Evolutionary conservation across 305 asterid species (phyloP).

Genomic region (Fraxinus floribunda): DNA sequence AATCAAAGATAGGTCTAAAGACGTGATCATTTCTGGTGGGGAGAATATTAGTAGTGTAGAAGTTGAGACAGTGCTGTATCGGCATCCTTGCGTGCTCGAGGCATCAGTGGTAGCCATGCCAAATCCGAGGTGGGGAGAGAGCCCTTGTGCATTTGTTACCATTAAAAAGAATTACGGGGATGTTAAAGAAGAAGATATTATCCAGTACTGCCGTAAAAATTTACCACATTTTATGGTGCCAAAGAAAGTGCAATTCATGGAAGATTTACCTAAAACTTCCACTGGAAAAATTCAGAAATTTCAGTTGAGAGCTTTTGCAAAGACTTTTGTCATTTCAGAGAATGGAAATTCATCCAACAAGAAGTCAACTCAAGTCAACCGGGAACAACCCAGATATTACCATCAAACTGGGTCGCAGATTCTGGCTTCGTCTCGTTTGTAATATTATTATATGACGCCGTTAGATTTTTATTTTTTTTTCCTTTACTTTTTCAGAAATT

Average conservation of each 20-base stretch:
- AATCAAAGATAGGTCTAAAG: constrained; percentile 75
- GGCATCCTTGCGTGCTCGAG: constrained; percentile 51
- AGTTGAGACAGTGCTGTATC: constrained; percentile 57
- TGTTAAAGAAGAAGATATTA: constrained; percentile 43
- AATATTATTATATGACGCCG: neutral
- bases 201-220: constrained; percentile 49
- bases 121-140: constrained; percentile 77
- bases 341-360: constrained; percentile 3
- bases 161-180: constrained; percentile 15
- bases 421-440: constrained; percentile 52
- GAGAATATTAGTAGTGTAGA: constrained; percentile 85
- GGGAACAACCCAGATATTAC: constrained; percentile 21
- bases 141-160: constrained; percentile 69
- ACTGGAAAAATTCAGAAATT: constrained; percentile 65
- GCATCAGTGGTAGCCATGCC: constrained; percentile 92
- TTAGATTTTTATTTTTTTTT: too few species aligned
- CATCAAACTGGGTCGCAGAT: constrained; percentile 37
- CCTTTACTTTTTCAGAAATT: neutral
- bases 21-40: constrained; percentile 85
- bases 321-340: constrained; percentile 27
- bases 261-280: constrained; percentile 57
- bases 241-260: constrained; percentile 52
- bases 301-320: constrained; percentile 55
- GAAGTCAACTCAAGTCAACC: constrained; percentile 9
- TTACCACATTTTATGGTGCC: constrained; percentile 70